Evolutionary conservation across 2,329 filamentous ascomycete species (phyloP).

Genomic region (Dactylellina drechsleri): DNA sequence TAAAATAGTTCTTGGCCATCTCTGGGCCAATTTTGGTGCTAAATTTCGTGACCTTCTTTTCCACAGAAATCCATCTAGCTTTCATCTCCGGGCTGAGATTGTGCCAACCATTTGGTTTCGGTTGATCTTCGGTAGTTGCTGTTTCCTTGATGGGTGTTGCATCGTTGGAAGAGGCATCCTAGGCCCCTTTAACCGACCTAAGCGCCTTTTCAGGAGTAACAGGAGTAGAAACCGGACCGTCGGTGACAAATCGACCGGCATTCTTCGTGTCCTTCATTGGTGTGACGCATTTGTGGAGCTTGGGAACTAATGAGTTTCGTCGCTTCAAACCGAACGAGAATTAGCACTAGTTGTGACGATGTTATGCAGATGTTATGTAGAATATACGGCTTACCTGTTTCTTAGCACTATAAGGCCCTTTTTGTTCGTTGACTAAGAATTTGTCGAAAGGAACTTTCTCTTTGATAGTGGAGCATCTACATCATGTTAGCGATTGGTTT

Average conservation of each 20-base stretch:
- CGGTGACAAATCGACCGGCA: not conserved
- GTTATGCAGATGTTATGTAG: no score
- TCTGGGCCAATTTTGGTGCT: not conserved
- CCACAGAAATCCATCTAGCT: not conserved
- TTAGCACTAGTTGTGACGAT: not conserved
- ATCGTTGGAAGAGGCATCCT: slow-evolving; percentile 10
- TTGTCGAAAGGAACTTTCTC: slow-evolving; percentile 29
- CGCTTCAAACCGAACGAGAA: slow-evolving; percentile 3
- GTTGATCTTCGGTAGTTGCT: not conserved
- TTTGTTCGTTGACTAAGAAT: slow-evolving; percentile 19
- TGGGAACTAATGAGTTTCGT: slow-evolving; percentile 36
- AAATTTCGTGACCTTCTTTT: not conserved
- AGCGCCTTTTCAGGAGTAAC: not conserved
- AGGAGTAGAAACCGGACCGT: not conserved
- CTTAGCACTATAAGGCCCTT: slow-evolving; percentile 17
- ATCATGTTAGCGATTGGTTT: not conserved
- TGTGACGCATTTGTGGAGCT: slow-evolving; percentile 41
- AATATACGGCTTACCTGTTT: slow-evolving; percentile 11
- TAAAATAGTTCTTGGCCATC: slow-evolving; percentile 2
- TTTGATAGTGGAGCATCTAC: slow-evolving; percentile 13
- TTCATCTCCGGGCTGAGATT: not conserved
- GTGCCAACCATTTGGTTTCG: not conserved
- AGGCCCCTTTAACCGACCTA: slow-evolving; percentile 12
- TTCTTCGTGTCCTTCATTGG: slow-evolving; percentile 17
- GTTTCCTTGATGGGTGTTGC: not conserved